These are phyloP conservation scores for Podospora tetraspora DNA, from an alignment of 495 filamentous ascomycete genomes.

Conservation along the genomic window DNA sequence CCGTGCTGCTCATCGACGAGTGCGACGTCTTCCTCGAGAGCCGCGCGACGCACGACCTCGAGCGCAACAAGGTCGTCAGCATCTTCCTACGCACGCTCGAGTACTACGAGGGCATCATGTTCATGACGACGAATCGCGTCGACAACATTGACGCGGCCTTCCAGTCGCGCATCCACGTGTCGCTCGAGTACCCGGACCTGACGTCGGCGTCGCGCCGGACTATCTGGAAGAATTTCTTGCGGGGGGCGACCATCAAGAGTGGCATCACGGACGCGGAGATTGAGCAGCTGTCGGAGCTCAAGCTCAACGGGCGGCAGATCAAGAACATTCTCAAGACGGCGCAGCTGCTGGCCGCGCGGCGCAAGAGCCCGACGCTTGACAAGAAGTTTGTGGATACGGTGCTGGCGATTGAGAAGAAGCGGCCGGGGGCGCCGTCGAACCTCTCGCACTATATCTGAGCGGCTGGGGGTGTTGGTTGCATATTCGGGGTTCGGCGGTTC, in stretches of 20 bases:
- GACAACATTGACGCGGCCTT: slow-evolving; percentile 48
- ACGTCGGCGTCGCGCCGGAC: slow-evolving; percentile 26
- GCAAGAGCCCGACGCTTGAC: slow-evolving; percentile 27
- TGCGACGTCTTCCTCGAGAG: slow-evolving; percentile 63
- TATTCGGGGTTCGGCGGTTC: neutral
- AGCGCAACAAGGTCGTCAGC: slow-evolving; percentile 52
- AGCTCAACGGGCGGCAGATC: slow-evolving; percentile 43
- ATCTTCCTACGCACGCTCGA: slow-evolving; percentile 53
- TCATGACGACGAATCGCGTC: slow-evolving; percentile 54
- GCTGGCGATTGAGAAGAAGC: slow-evolving; percentile 29
- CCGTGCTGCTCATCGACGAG: slow-evolving; percentile 58
- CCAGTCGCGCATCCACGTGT: slow-evolving; percentile 48
- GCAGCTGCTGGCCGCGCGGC: slow-evolving; percentile 29
- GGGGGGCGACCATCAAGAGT: slow-evolving; percentile 22
- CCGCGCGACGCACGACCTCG: slow-evolving; percentile 48
- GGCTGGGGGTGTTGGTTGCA: neutral
- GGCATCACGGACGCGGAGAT: slow-evolving; percentile 26
- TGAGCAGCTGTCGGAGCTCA: slow-evolving; percentile 32
- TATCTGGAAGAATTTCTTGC: slow-evolving; percentile 33
- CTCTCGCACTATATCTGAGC: slow-evolving; percentile 26
- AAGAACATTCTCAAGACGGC: slow-evolving; percentile 51
- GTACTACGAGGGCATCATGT: slow-evolving; percentile 56
- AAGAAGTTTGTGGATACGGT: slow-evolving; percentile 29
- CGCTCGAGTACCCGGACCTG: slow-evolving; percentile 43
- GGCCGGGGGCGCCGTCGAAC: slow-evolving; percentile 23